Evolutionary conservation across 495 filamentous ascomycete species (phyloP), one percentile per base, ranked within the genome.

Genomic region (Penicillium riverlandense): DNA sequence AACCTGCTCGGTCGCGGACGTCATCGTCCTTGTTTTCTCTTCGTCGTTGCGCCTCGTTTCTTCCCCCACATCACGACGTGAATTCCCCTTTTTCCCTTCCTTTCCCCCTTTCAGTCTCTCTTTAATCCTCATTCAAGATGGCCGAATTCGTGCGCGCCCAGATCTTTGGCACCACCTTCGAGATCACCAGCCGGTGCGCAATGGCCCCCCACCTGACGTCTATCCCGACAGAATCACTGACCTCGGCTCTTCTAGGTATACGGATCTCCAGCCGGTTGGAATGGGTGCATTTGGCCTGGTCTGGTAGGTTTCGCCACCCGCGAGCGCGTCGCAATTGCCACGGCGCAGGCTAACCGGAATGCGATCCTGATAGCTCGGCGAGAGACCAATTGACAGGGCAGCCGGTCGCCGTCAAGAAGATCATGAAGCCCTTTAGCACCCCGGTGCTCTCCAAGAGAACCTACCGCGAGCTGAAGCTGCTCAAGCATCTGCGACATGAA

Each of bases 381-480:
- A 91, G 85, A 70, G 92, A 98, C 63, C 88, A 96, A 75, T 88
- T 98, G 62, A 97, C 94, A 41, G 83, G 75, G 55, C 88, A 95
- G 62, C 87, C 87, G 59, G 92, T 98, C 45, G 92, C 92, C 29
- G 89, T 98, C 55, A 98, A 98, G 80, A 98, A 98, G 76, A 98
- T 98, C 59, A 97, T 98, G 94, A 98, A 98, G 75, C 92, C 92
- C 7, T 98, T 98, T 71, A 95, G 89, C 75, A 98, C 92, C 9
- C 92, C 92, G 6, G 92, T 98, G 36, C 71, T 98, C 34, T 92
- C 92, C 14, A 98, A 98, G 75, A 76, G 92, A 59, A 98, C 92
- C 22, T 98, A 98, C 61, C 85, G 92, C 46, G 92, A 98, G 61
- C 72, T 98, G 66, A 98, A 98, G 76, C 77, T 98, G 44, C 71